phyloP scores from a whole-genome alignment of 2,329 filamentous ascomycete genomes.

The Cladosporium cucumerinum region DNA sequence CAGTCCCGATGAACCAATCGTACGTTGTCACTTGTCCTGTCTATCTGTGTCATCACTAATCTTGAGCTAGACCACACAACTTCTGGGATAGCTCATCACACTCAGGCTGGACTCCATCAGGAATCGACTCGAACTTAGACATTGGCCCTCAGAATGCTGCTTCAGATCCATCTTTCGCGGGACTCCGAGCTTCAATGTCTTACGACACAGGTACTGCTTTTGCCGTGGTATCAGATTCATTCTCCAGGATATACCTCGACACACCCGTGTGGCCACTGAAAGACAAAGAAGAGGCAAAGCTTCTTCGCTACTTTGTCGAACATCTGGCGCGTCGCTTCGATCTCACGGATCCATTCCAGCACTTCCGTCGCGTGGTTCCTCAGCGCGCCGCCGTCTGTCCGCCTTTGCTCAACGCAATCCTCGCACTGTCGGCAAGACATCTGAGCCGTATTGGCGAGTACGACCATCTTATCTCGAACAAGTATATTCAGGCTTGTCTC shows the following conservation, averaged over 20 bases:
- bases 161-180: constrained; percentile 17
- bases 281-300: constrained; percentile 30
- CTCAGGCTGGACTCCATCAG: constrained; percentile 24
- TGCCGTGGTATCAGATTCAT: constrained; percentile 20
- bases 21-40: background rate
- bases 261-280: constrained; percentile 31
- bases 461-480: constrained; percentile 50
- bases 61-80: constrained; percentile 18
- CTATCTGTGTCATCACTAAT: background rate
- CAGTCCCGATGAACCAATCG: background rate
- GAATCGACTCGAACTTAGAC: constrained; percentile 7
- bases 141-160: constrained; percentile 15
- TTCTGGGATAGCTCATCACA: constrained; percentile 21
- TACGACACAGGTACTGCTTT: constrained; percentile 10
- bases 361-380: constrained; percentile 56
- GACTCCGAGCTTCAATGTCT: constrained; percentile 23
- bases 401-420: constrained; percentile 55
- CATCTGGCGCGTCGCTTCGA: constrained; percentile 32
- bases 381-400: constrained; percentile 50
- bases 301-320: constrained; percentile 35
- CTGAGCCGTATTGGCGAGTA: constrained; percentile 49
- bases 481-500: constrained; percentile 55
- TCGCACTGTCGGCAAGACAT: constrained; percentile 56
- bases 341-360: constrained; percentile 36
- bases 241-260: constrained; percentile 31